phyloP scores from a whole-genome alignment of 371 early-diverging fungal genomes.

The Mucor racemosus region DNA sequence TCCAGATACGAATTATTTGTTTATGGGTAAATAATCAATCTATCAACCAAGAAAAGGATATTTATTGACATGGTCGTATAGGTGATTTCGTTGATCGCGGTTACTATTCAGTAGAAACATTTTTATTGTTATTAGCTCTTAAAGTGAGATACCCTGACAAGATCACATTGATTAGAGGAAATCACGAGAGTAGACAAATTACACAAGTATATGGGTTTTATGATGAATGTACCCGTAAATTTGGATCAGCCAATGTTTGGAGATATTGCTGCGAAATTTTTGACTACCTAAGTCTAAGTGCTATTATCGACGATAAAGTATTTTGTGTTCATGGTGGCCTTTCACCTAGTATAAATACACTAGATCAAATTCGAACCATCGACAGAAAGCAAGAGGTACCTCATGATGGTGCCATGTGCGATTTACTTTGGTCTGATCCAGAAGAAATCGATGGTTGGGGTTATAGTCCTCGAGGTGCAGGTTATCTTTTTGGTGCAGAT shows the following conservation, averaged over 20 bases:
- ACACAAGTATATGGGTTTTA: constrained; percentile 99
- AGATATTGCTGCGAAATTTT: constrained; percentile 98
- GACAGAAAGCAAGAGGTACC: constrained; percentile 99
- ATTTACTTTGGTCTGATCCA: constrained; percentile 99
- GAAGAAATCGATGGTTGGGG: constrained; percentile 97
- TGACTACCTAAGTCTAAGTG: constrained; percentile 94
- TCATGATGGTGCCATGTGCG: constrained; percentile 99
- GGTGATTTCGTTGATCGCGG: constrained; percentile 99
- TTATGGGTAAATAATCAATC: constrained; percentile 79
- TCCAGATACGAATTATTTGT: constrained; percentile 96
- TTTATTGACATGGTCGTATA: constrained; percentile 24
- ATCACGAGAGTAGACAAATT: constrained; percentile 98
- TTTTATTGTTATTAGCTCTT: constrained; percentile 95
- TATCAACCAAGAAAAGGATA: not conserved
- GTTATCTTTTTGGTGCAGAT: constrained; percentile 97
- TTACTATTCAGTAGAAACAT: constrained; percentile 98
- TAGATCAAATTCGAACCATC: constrained; percentile 98
- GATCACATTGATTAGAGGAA: constrained; percentile 98
- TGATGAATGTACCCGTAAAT: constrained; percentile 98
- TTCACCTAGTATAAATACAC: constrained; percentile 89
- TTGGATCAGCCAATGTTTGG: constrained; percentile 97
- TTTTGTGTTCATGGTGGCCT: constrained; percentile 99
- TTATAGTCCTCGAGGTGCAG: constrained; percentile 97
- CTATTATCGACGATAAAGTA: constrained; percentile 92
- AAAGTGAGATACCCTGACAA: constrained; percentile 96